phyloP scores from a whole-genome alignment of 2,329 filamentous ascomycete genomes.

The Alternaria conjuncta region DNA sequence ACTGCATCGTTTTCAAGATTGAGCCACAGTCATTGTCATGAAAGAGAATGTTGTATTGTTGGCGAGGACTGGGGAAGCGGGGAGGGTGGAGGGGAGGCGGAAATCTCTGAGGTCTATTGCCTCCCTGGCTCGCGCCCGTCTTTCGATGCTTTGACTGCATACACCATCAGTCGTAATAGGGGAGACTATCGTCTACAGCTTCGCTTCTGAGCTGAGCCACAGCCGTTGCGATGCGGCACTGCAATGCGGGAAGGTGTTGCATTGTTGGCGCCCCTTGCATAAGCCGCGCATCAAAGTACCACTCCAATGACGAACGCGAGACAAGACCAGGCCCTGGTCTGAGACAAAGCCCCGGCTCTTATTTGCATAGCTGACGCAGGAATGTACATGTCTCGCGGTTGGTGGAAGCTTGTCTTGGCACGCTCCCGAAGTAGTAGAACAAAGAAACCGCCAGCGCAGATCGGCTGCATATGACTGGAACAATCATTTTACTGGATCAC shows the following conservation, averaged over 20 bases:
- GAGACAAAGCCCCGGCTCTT: neutral
- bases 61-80: neutral
- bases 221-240: neutral
- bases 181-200: neutral
- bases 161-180: neutral
- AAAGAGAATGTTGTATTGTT: slow-evolving; percentile 2
- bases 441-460: slow-evolving; percentile 44
- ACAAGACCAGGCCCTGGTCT: neutral
- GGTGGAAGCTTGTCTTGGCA: slow-evolving; percentile 39
- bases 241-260: slow-evolving; percentile 7
- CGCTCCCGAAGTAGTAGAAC: slow-evolving; percentile 41
- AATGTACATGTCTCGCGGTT: slow-evolving; percentile 44
- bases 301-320: neutral
- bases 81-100: neutral
- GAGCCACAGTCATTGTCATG: slow-evolving; percentile 23
- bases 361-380: slow-evolving; percentile 25
- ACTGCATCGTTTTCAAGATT: slow-evolving; percentile 24
- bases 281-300: neutral
- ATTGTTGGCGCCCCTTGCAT: slow-evolving; percentile 45
- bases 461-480: slow-evolving; percentile 43
- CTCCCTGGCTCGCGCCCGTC: neutral
- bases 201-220: neutral
- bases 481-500: slow-evolving; percentile 44
- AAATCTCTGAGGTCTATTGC: neutral
- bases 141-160: neutral